phyloP scores from a whole-genome alignment of 495 filamentous ascomycete species.

The Xylaria flabelliformis region DNA sequence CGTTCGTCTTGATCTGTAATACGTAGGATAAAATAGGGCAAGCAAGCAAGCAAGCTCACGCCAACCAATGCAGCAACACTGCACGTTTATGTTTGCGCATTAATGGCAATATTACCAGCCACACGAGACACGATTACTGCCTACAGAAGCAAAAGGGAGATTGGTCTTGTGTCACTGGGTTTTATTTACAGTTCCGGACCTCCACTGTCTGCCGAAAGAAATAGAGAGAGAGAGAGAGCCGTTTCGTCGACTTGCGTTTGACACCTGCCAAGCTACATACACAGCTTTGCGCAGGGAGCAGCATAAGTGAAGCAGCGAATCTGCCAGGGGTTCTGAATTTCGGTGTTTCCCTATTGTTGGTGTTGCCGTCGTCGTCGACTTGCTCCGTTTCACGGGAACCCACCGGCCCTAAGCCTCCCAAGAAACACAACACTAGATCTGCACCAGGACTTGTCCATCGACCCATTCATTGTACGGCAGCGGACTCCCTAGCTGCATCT shows the following conservation, averaged over 20 bases:
- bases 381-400: slow-evolving; percentile 22
- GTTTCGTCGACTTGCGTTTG: slow-evolving; percentile 25
- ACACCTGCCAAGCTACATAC: slow-evolving; percentile 20
- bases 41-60: not conserved
- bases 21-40: slow-evolving; percentile 2
- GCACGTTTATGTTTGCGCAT: slow-evolving; percentile 24
- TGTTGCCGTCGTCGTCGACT: not conserved
- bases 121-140: slow-evolving; percentile 34
- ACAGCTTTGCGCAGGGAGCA: not conserved
- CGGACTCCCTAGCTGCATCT: slow-evolving; percentile 28
- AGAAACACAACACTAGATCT: slow-evolving; percentile 26
- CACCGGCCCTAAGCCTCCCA: slow-evolving; percentile 15
- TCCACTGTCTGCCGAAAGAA: slow-evolving; percentile 25
- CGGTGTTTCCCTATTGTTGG: not conserved
- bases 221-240: slow-evolving; percentile 10
- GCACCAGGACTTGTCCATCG: slow-evolving; percentile 22
- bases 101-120: slow-evolving; percentile 41
- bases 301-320: slow-evolving; percentile 5
- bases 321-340: not conserved
- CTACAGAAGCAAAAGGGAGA: slow-evolving; percentile 38
- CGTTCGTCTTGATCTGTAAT: not conserved
- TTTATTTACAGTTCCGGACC: slow-evolving; percentile 21
- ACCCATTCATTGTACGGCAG: slow-evolving; percentile 24
- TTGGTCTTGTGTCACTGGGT: slow-evolving; percentile 24
- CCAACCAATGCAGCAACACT: slow-evolving; percentile 8